Conservation (phyloP, 2,329 filamentous ascomycete genomes). For the Xylaria sp. region DNA sequence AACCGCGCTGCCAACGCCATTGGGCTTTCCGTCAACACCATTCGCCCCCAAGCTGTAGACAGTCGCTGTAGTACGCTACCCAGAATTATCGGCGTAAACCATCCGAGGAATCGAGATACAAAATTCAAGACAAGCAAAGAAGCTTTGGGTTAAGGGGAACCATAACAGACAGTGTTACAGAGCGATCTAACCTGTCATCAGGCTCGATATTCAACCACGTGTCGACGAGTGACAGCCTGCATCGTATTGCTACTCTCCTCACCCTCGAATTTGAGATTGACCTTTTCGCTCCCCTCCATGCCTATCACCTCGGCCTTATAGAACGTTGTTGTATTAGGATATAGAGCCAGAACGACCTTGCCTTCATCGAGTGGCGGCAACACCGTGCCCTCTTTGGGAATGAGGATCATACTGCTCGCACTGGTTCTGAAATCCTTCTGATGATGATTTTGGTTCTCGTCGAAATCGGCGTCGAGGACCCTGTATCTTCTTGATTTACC, state of each 20-base stretch:
- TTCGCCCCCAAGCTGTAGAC: conserved; percentile 4
- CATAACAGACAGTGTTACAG: background rate
- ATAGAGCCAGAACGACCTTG: conserved; percentile 79
- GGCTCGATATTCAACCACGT: conserved; percentile 77
- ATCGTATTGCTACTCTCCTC: conserved; percentile 79
- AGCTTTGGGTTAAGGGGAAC: background rate
- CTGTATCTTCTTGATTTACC: conserved; percentile 82
- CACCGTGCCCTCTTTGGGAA: conserved; percentile 68
- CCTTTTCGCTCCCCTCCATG: conserved; percentile 66
- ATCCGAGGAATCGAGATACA: background rate
- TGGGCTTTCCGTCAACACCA: conserved; percentile 16
- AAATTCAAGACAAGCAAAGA: background rate
- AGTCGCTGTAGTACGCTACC: background rate
- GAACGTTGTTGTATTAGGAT: conserved; percentile 86
- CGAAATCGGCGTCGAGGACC: conserved; percentile 82
- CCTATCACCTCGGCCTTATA: conserved; percentile 86
- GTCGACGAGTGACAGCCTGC: conserved; percentile 79
- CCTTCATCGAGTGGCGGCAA: conserved; percentile 72
- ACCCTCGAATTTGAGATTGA: conserved; percentile 80
- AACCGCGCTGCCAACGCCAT: background rate
- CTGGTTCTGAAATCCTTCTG: conserved; percentile 76
- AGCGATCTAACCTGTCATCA: conserved; percentile 24
- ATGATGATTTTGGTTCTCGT: conserved; percentile 72
- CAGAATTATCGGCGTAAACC: conserved; percentile 2
- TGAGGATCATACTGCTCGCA: conserved; percentile 80